These are phyloP conservation scores for Lodderomyces theae DNA, from an alignment of 1,139 yeast species.

Conservation along the genomic window DNA sequence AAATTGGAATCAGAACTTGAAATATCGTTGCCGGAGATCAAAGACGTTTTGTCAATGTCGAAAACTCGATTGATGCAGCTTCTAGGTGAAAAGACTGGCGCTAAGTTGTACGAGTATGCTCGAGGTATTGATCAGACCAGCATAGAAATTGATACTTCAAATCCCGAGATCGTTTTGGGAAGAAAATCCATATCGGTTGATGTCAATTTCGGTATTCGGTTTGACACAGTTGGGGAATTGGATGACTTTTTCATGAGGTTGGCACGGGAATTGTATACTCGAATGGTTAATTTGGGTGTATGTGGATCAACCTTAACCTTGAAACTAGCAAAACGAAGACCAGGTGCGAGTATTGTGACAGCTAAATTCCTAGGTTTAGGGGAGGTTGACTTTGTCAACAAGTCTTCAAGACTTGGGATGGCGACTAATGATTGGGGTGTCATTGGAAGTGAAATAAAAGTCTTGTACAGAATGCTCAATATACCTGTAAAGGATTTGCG, in stretches of 20 bases:
- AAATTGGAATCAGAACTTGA: slow-evolving; percentile 13
- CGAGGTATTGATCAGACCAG: slow-evolving; percentile 67
- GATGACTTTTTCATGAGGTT: slow-evolving; percentile 61
- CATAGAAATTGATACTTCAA: slow-evolving; percentile 47
- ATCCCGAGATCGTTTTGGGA: slow-evolving; percentile 42
- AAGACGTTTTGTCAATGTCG: slow-evolving; percentile 37
- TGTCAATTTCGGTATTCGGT: slow-evolving; percentile 87
- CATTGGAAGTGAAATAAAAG: slow-evolving; percentile 59
- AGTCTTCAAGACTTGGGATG: slow-evolving; percentile 58
- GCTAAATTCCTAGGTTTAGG: slow-evolving; percentile 87
- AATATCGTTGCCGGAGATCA: slow-evolving; percentile 16
- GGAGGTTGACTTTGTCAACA: slow-evolving; percentile 60
- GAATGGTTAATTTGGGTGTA: slow-evolving; percentile 49
- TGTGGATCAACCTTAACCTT: slow-evolving; percentile 60
- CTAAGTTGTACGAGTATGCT: slow-evolving; percentile 55
- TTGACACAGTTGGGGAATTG: slow-evolving; percentile 56
- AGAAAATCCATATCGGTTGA: slow-evolving; percentile 85
- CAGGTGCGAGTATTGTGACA: slow-evolving; percentile 68
- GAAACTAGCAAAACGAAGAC: slow-evolving; percentile 62
- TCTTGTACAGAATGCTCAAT: slow-evolving; percentile 53
- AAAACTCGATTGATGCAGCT: slow-evolving; percentile 36
- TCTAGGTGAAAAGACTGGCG: slow-evolving; percentile 72
- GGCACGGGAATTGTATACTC: slow-evolving; percentile 54
- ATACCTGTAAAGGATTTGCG: slow-evolving; percentile 69
- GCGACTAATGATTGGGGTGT: slow-evolving; percentile 63